Evolutionary conservation across 306 rosid genomes (phyloP).

Genomic region (Prunus armeniaca): DNA sequence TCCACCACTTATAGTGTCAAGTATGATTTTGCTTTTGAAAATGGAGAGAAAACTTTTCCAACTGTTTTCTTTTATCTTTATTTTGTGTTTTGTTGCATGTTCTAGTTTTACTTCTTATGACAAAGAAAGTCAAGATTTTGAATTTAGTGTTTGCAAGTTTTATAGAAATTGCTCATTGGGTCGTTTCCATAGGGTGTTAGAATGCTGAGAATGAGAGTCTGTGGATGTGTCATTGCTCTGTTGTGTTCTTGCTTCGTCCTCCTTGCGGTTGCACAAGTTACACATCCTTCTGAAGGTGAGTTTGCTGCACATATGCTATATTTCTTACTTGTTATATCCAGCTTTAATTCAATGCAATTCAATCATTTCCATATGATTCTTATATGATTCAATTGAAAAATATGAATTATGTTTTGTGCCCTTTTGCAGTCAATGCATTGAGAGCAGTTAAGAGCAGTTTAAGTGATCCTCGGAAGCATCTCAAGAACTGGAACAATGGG

Average conservation of each 20-base stretch:
- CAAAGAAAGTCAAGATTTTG: neutral
- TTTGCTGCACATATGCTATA: neutral
- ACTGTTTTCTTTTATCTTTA: neutral
- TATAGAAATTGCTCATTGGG: neutral
- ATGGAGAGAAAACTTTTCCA: neutral
- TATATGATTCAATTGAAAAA: neutral
- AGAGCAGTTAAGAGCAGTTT: slow-evolving; percentile 54
- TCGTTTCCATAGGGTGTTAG: neutral
- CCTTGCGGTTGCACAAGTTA: slow-evolving; percentile 35
- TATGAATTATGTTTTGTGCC: slow-evolving; percentile 7
- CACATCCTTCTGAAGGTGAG: slow-evolving; percentile 78
- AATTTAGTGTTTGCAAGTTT: neutral
- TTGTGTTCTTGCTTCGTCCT: slow-evolving; percentile 33
- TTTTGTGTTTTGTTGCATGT: neutral
- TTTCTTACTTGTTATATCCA: neutral
- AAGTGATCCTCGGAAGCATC: slow-evolving; percentile 47
- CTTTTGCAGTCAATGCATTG: slow-evolving; percentile 62
- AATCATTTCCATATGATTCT: no score
- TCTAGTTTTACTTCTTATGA: neutral
- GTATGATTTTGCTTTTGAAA: neutral
- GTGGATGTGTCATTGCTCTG: slow-evolving; percentile 42
- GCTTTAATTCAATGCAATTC: neutral
- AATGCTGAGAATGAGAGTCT: slow-evolving; percentile 45
- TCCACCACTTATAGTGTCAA: neutral
- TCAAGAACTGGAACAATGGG: slow-evolving; percentile 55